Percentiles rank a stretch among this genome's conserved stretches.
phyloP scores from a whole-genome alignment of 1,139 yeast species.

The Geotrichum phurueaensis region DNA sequence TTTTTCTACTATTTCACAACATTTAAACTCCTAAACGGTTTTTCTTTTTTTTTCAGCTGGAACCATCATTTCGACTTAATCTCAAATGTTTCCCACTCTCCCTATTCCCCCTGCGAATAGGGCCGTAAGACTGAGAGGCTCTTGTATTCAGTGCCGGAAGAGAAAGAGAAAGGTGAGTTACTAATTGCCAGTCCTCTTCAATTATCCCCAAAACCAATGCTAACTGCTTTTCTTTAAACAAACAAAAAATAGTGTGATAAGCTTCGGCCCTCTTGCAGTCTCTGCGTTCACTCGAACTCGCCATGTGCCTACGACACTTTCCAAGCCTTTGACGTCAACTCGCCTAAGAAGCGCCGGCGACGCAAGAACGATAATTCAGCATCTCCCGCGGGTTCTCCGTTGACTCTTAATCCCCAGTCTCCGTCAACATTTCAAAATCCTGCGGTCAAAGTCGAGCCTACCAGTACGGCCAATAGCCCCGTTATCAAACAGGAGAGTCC shows the following conservation, averaged over 20 bases:
- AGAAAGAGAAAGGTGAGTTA: slow-evolving; percentile 15
- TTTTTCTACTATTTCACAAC: background rate
- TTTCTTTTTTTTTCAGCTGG: too few relatives aligned
- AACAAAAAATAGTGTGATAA: slow-evolving; percentile 11
- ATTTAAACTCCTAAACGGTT: background rate
- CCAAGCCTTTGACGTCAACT: slow-evolving; percentile 15
- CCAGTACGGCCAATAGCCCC: background rate
- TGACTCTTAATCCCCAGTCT: background rate
- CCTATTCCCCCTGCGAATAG: slow-evolving; percentile 8
- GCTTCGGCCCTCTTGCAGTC: slow-evolving; percentile 14
- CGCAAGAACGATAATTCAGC: background rate
- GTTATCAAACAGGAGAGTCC: background rate
- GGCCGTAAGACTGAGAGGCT: slow-evolving; percentile 18
- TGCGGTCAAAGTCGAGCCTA: background rate
- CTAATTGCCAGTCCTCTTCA: background rate
- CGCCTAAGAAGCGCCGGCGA: slow-evolving; percentile 13
- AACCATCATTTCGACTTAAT: background rate
- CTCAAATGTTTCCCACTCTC: slow-evolving; percentile 2
- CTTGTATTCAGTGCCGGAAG: slow-evolving; percentile 18
- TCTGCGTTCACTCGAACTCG: slow-evolving; percentile 14
- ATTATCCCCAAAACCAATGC: background rate
- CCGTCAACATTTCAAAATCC: background rate
- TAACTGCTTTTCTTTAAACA: background rate
- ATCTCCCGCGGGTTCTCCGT: background rate
- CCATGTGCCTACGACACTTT: slow-evolving; percentile 17